Conservation (phyloP, 1,284 basidiomycete species). For the Irpex sp. region DNA sequence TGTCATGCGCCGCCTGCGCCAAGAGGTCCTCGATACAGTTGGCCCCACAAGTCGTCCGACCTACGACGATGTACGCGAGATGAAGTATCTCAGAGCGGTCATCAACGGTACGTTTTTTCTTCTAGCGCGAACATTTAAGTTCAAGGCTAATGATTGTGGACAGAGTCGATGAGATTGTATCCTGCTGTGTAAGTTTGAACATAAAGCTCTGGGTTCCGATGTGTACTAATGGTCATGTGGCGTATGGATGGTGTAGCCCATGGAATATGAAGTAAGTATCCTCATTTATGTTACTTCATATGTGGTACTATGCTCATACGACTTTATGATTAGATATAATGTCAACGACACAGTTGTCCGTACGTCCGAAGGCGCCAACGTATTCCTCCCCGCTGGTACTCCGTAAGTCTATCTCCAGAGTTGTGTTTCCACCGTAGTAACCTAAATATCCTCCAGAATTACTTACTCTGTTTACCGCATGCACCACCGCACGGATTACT, state of each 20-base stretch:
- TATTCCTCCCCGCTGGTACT: conserved; percentile 21
- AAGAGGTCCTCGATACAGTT: conserved; percentile 36
- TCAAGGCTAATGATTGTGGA: background rate
- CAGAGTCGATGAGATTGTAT: conserved; percentile 29
- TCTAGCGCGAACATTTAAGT: background rate
- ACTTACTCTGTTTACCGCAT: conserved; percentile 25
- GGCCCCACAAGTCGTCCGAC: conserved; percentile 32
- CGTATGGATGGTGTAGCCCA: conserved; percentile 14
- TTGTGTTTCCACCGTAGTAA: background rate
- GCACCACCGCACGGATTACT: conserved; percentile 27
- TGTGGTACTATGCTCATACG: too few species aligned
- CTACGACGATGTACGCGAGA: conserved; percentile 35
- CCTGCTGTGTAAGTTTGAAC: conserved; percentile 29
- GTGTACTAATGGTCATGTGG: too few species aligned
- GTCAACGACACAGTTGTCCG: conserved; percentile 19
- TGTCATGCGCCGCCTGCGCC: conserved; percentile 33
- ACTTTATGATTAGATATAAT: background rate
- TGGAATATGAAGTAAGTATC: conserved; percentile 21
- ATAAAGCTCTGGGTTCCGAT: too few species aligned
- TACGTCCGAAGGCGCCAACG: conserved; percentile 21
- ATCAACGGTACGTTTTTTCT: conserved; percentile 19
- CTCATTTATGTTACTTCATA: too few species aligned
- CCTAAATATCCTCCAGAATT: background rate
- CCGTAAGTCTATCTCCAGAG: conserved; percentile 11
- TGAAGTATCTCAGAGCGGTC: conserved; percentile 36